Conservation (phyloP, 2,329 filamentous ascomycete species). For the Penicillium hesseltinei region DNA sequence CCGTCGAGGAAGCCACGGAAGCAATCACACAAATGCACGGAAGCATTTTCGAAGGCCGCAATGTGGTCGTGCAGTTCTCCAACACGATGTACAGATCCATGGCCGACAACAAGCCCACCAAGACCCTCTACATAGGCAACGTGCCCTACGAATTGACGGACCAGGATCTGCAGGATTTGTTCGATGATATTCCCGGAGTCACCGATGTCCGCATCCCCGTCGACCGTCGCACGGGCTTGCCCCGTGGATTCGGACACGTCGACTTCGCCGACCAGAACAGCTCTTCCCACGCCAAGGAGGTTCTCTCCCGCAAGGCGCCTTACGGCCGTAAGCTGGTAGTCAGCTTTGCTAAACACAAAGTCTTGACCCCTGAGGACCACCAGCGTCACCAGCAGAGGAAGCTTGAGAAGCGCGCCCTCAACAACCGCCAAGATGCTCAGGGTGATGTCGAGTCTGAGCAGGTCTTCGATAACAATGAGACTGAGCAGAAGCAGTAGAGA, state of each 20-base stretch:
- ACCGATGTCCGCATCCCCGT: constrained; percentile 77
- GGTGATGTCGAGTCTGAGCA: neutral
- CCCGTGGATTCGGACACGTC: constrained; percentile 79
- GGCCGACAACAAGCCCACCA: constrained; percentile 47
- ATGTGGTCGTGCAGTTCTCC: constrained; percentile 62
- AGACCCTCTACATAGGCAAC: constrained; percentile 79
- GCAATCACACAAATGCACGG: constrained; percentile 61
- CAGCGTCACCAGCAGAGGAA: neutral
- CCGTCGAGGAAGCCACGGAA: constrained; percentile 51
- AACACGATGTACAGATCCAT: constrained; percentile 14
- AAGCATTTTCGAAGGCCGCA: constrained; percentile 62
- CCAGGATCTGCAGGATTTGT: constrained; percentile 74
- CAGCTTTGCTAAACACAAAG: constrained; percentile 55
- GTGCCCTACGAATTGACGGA: constrained; percentile 84
- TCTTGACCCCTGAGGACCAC: neutral
- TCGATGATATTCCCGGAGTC: constrained; percentile 68
- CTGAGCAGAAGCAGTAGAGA: neutral
- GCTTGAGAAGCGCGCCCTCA: neutral
- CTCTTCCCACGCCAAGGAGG: constrained; percentile 59
- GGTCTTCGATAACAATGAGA: neutral
- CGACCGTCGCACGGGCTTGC: constrained; percentile 75
- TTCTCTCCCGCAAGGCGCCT: constrained; percentile 58
- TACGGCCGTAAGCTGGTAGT: constrained; percentile 65
- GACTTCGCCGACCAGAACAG: constrained; percentile 70
- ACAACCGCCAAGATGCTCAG: neutral